These are phyloP conservation scores for Globisporangium lucens DNA, from an alignment of 352 stramenopile genomes.

Conservation along the genomic window DNA sequence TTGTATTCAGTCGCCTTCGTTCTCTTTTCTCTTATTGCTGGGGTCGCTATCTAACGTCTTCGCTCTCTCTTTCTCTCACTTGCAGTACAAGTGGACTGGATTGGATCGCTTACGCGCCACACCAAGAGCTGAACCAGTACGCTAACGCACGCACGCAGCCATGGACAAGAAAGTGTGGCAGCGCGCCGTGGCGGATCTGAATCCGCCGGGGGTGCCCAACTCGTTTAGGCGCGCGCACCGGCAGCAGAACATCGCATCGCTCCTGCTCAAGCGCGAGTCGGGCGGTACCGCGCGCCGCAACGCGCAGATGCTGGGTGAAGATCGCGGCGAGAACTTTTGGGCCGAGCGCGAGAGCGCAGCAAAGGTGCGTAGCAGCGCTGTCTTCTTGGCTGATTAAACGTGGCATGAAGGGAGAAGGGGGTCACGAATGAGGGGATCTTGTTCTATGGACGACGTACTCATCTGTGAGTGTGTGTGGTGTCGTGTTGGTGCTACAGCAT, in stretches of 20 bases:
- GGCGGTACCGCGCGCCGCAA: slow-evolving; percentile 40
- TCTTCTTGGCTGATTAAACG: neutral
- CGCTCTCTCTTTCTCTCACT: neutral
- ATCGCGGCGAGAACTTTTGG: slow-evolving; percentile 70
- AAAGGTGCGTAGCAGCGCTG: slow-evolving; percentile 45
- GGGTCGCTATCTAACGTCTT: neutral
- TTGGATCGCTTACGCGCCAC: neutral
- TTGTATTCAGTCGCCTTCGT: neutral
- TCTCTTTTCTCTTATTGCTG: neutral
- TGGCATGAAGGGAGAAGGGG: neutral
- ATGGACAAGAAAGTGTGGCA: slow-evolving; percentile 73
- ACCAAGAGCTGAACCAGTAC: neutral
- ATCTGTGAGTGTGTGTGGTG: neutral
- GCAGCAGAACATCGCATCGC: slow-evolving; percentile 64
- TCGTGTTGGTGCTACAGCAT: slow-evolving; percentile 39
- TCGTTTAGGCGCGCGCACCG: slow-evolving; percentile 66
- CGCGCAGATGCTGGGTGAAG: slow-evolving; percentile 41
- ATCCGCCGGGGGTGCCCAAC: slow-evolving; percentile 68
- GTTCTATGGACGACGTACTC: neutral
- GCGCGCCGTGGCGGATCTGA: slow-evolving; percentile 61
- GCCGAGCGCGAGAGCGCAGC: slow-evolving; percentile 69
- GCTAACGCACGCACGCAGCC: neutral
- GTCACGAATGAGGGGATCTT: neutral
- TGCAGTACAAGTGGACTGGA: neutral
- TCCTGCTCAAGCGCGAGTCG: slow-evolving; percentile 61